These are phyloP conservation scores for Stylonectria norvegica DNA, from an alignment of 2,329 filamentous ascomycete species.

Conservation along the genomic window DNA sequence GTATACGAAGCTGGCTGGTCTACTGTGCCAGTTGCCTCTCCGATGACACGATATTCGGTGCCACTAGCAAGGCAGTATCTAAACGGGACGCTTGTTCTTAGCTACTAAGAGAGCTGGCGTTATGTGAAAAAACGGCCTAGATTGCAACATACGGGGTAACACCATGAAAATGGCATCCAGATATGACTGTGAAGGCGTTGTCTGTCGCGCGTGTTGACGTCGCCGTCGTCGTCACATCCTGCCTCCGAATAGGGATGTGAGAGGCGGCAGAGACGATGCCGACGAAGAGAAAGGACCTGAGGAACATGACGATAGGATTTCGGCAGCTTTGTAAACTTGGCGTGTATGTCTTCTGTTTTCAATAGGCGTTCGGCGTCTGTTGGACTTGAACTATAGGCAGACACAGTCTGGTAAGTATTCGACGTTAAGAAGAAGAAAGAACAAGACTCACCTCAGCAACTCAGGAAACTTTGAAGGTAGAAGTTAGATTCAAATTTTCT, in stretches of 20 bases:
- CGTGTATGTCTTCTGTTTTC: too few relatives aligned
- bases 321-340: too few relatives aligned
- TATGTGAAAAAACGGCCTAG: neutral
- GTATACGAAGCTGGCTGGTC: conserved; percentile 22
- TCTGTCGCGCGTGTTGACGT: conserved; percentile 4
- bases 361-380: too few relatives aligned
- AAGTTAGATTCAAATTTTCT: too few relatives aligned
- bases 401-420: too few relatives aligned
- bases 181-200: conserved; percentile 19
- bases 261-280: conserved; percentile 20
- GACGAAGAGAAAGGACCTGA: conserved; percentile 12
- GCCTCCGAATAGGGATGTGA: conserved; percentile 15
- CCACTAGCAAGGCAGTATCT: conserved; percentile 22
- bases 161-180: conserved; percentile 20
- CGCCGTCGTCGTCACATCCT: conserved; percentile 11
- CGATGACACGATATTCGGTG: conserved; percentile 21
- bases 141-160: conserved; percentile 12
- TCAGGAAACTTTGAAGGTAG: too few relatives aligned
- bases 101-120: fast-evolving
- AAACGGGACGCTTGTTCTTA: fast-evolving
- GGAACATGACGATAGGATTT: conserved; percentile 9
- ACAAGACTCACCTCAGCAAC: too few relatives aligned
- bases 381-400: too few relatives aligned
- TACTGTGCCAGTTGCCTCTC: conserved; percentile 17
- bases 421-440: too few relatives aligned